These are phyloP conservation scores for Narthecium ossifragum DNA, from an alignment of 106 monocot species.

Conservation along the genomic window DNA sequence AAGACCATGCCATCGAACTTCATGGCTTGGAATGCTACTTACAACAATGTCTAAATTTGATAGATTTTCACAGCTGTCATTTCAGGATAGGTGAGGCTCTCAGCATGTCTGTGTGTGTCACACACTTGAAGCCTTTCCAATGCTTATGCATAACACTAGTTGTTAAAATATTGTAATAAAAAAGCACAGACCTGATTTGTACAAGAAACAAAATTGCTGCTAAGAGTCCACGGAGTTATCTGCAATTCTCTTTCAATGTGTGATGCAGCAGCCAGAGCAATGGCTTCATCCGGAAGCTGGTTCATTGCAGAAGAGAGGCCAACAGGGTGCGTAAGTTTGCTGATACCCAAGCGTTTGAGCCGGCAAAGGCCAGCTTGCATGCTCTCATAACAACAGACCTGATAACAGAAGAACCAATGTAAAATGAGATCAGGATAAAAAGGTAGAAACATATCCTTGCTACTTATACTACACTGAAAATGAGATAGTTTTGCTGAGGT, in stretches of 20 bases:
- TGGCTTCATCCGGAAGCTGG: conserved; percentile 91
- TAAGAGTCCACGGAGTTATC: conserved; percentile 93
- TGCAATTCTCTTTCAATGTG: conserved; percentile 96
- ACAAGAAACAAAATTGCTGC: conserved; percentile 91
- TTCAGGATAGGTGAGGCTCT: no score
- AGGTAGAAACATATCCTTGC: no score
- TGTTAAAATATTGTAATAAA: no score
- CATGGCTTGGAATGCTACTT: no score
- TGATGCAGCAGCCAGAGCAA: conserved; percentile 83
- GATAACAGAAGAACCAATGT: conserved; percentile 3
- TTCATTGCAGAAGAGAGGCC: conserved; percentile 88
- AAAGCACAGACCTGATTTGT: conserved; percentile 59
- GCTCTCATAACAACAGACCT: conserved; percentile 94
- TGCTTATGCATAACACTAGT: no score
- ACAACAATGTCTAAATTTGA: no score
- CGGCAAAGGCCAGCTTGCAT: conserved; percentile 92
- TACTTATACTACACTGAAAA: no score
- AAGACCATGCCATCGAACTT: no score
- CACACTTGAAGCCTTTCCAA: no score
- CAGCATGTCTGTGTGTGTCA: no score
- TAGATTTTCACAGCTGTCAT: no score
- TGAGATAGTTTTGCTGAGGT: no score
- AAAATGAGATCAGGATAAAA: background rate
- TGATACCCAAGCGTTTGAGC: conserved; percentile 84
- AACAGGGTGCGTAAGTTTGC: conserved; percentile 63